Conservation (phyloP, 164 flowering plant species). For the Liriodendron chinense region DNA sequence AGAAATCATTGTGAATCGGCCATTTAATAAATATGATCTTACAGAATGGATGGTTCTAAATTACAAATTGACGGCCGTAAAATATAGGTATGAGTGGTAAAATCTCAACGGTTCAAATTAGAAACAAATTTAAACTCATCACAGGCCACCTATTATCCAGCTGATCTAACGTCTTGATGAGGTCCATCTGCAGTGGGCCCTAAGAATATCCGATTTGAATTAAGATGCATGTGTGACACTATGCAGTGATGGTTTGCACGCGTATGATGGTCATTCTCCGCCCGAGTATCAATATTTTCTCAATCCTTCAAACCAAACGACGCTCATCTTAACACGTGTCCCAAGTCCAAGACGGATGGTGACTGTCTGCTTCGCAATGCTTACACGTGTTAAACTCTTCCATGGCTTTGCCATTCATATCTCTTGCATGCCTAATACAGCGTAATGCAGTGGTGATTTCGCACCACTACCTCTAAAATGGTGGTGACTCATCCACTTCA, state of each 20-base stretch:
- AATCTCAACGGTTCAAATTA: no score
- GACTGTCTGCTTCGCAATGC: background rate
- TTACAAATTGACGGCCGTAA: no score
- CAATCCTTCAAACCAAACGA: background rate
- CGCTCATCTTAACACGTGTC: conserved; percentile 1
- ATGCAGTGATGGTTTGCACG: background rate
- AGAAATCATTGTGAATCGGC: no score
- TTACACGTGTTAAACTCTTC: conserved; percentile 1
- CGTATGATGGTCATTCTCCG: background rate
- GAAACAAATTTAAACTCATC: no score
- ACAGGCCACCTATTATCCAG: background rate
- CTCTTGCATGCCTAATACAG: background rate
- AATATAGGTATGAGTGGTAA: no score
- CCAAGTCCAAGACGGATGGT: background rate
- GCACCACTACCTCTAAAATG: background rate
- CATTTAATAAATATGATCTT: no score
- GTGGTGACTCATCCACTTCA: background rate
- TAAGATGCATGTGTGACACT: background rate
- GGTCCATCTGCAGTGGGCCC: background rate
- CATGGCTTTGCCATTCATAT: background rate
- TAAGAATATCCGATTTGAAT: no score
- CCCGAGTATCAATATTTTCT: background rate
- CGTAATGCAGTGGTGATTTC: no score
- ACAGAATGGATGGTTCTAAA: no score
- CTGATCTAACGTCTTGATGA: background rate